Percentiles rank a stretch among this genome's conserved stretches.
Conservation (phyloP, 192 early-diverging fungal species). For the Backusella psychrophila region DNA sequence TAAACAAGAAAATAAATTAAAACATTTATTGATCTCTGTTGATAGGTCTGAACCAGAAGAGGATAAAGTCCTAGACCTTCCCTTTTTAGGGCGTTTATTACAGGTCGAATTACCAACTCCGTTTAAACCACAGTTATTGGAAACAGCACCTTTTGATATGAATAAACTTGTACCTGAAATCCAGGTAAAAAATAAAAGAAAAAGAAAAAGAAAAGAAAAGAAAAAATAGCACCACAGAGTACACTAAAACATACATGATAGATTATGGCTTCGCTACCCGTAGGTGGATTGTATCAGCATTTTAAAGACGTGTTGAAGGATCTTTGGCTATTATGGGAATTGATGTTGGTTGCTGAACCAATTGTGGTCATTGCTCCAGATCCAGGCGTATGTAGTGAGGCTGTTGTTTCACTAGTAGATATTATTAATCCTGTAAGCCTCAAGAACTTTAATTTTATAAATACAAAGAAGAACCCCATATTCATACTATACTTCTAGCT, state of each 20-base stretch:
- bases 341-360: slow-evolving; percentile 89
- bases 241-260: background rate
- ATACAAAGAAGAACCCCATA: background rate
- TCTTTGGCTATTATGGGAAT: slow-evolving; percentile 92
- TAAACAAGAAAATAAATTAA: background rate
- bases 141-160: slow-evolving; percentile 71
- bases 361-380: slow-evolving; percentile 87
- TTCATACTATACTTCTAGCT: slow-evolving; percentile 47
- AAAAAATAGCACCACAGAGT: background rate
- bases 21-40: background rate
- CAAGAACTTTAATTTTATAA: background rate
- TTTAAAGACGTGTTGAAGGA: slow-evolving; percentile 80
- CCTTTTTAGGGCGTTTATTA: slow-evolving; percentile 68
- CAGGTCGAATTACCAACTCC: slow-evolving; percentile 66
- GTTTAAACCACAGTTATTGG: slow-evolving; percentile 67
- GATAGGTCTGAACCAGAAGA: slow-evolving; percentile 43
- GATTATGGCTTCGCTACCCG: slow-evolving; percentile 67
- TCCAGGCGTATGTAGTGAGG: slow-evolving; percentile 82
- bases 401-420: slow-evolving; percentile 86
- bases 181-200: slow-evolving; percentile 38
- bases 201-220: too few species aligned
- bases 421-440: slow-evolving; percentile 84
- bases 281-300: slow-evolving; percentile 69
- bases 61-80: slow-evolving; percentile 66
- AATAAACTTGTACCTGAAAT: slow-evolving; percentile 61